Evolutionary conservation across 129 eudicot genomes (phyloP), one percentile per base, ranked within the genome.

Genomic region (Lactuca sativa): DNA sequence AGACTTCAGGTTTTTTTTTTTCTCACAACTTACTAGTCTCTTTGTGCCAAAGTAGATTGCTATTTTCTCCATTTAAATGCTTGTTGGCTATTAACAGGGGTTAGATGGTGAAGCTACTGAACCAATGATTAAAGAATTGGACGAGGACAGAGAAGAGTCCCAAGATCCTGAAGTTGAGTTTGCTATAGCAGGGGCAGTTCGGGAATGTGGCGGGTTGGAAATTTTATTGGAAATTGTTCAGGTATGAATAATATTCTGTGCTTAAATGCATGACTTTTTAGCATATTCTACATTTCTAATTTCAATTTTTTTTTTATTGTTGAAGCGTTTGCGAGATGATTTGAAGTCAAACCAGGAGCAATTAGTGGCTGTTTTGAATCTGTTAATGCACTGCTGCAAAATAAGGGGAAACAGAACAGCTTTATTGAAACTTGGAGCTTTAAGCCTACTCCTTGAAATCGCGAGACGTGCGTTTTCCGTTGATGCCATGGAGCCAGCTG

Each of bases 81-180:
- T 64, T 70, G 14, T 44, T 80, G 30, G 30, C 30, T 25, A 25
- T n/a, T 65, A 11, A 33, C 80, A 95, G 99, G 99, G 99, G 12
- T 80, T 95, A 78, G 99, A 95, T 75, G 99, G 99, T 69, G 99
- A 95, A 82, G 99, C 99, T 63, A 95, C 99, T 5, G 99, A 95
- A 73, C 97, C 96, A 60, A 95, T 95, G 99, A 95, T 95, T 74
- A 95, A 95, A 84, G 99, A 95, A 73, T 77, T 95, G 59, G 99
- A 95, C 31, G 99, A 95, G 71, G 99, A 95, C 68, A 78, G 99
- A 59, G 99, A 95, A 82, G 97, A 95, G 82, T 85, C 91, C 43
- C 97, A 95, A 85, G 99, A 95, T 77, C 99, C 97, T 18, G 99
- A 95, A 81, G 84, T 95, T 62, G 99, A 95, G 80, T 95, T 95